A percentile compares a stretch with the other conserved stretches of the same genome.
These are phyloP conservation scores for Elsinoe australis DNA, from an alignment of 2,329 filamentous ascomycete genomes.

Conservation along the genomic window DNA sequence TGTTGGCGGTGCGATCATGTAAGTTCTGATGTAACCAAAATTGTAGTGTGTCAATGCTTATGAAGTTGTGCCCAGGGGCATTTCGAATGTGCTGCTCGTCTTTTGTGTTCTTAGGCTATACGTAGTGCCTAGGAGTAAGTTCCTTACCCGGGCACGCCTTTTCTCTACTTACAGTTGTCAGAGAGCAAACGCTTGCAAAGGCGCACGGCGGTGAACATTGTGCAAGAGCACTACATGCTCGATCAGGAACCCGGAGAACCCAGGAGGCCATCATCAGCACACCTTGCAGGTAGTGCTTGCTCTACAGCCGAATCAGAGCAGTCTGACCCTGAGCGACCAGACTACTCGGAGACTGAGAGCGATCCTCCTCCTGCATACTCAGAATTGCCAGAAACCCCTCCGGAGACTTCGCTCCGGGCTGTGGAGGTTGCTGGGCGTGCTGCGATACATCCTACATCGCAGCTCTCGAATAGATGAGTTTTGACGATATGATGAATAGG, in stretches of 20 bases:
- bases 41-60: not conserved
- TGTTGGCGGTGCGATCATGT: not conserved
- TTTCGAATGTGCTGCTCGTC: not conserved
- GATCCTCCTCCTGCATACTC: conserved; percentile 4
- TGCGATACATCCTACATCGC: not conserved
- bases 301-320: not conserved
- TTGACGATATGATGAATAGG: not conserved
- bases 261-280: not conserved
- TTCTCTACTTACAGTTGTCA: not conserved
- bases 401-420: not conserved
- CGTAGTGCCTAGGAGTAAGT: not conserved
- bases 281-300: not conserved
- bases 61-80: not conserved
- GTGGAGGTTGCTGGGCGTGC: conserved; percentile 2
- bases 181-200: not conserved
- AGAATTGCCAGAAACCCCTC: not conserved
- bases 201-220: not conserved
- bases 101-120: not conserved
- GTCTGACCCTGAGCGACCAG: not conserved
- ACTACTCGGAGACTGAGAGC: not conserved
- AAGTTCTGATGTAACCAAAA: not conserved
- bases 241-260: not conserved
- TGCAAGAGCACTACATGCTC: conserved; percentile 3
- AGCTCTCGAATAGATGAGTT: not conserved
- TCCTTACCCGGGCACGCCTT: not conserved